A percentile compares a stretch with the other conserved stretches of the same genome.
phyloP scores from a whole-genome alignment of 768 basidiomycete species.

The Pleurotus tuoliensis region DNA sequence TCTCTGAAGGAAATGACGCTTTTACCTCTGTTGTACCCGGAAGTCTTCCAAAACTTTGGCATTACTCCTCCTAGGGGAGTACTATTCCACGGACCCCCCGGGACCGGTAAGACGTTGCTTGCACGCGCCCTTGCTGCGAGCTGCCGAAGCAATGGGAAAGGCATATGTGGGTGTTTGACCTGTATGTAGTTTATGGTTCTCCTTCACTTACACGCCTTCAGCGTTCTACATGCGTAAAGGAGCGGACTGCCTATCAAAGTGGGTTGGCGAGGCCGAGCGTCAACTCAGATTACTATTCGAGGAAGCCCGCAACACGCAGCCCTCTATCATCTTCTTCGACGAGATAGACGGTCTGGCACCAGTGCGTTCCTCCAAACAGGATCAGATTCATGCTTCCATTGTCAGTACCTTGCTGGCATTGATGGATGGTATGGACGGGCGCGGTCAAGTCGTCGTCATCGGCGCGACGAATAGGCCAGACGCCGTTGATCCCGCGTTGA shows the following conservation, averaged over 20 bases:
- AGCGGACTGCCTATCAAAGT: constrained; percentile 95
- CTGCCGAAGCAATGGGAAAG: constrained; percentile 79
- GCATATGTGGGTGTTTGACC: constrained; percentile 68
- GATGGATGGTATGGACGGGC: constrained; percentile 99
- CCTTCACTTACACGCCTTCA: constrained; percentile 21
- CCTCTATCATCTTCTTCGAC: constrained; percentile 98
- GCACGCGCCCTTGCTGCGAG: constrained; percentile 94
- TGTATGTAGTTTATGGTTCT: background rate
- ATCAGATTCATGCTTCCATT: constrained; percentile 97
- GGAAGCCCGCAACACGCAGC: constrained; percentile 88
- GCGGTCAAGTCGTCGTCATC: constrained; percentile 95
- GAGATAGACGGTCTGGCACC: constrained; percentile 99
- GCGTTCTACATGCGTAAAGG: constrained; percentile 99
- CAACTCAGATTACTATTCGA: constrained; percentile 94
- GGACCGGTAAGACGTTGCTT: constrained; percentile 95
- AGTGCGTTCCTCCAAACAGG: constrained; percentile 96
- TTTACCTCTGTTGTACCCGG: constrained; percentile 91
- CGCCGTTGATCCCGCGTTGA: constrained; percentile 93
- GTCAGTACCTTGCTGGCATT: constrained; percentile 93
- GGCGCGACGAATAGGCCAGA: constrained; percentile 98
- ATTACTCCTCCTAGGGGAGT: constrained; percentile 96
- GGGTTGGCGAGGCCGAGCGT: constrained; percentile 98
- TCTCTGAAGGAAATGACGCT: constrained; percentile 98
- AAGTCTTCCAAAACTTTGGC: constrained; percentile 91
- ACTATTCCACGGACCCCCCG: constrained; percentile 96